Conservation (phyloP, 2,329 filamentous ascomycete genomes). For the Geosmithia flava region DNA sequence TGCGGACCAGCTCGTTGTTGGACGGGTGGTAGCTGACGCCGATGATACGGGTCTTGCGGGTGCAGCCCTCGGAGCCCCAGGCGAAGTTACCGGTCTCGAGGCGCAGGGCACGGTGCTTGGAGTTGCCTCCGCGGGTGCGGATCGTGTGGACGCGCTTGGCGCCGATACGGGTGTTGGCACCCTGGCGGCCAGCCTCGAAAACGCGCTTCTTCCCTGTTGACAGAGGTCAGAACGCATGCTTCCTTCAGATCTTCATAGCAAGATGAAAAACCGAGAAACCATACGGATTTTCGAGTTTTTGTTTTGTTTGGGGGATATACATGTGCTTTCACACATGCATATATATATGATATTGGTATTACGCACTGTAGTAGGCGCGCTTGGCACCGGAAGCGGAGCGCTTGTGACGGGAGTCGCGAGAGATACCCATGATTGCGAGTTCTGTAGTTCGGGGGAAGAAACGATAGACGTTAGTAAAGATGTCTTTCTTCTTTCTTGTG, state of each 20-base stretch:
- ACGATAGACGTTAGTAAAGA: slow-evolving; percentile 9
- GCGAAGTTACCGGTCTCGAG: slow-evolving; percentile 99
- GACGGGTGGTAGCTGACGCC: slow-evolving; percentile 97
- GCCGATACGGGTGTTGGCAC: slow-evolving; percentile 98
- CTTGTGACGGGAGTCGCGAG: slow-evolving; percentile 99
- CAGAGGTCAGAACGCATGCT: slow-evolving; percentile 62
- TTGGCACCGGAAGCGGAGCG: slow-evolving; percentile 98
- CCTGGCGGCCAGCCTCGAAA: slow-evolving; percentile 99
- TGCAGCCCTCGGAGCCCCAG: slow-evolving; percentile 95
- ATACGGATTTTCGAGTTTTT: slow-evolving; percentile 1
- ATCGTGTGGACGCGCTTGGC: slow-evolving; percentile 93
- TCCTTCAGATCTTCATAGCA: slow-evolving; percentile 6
- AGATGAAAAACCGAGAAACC: slow-evolving; percentile 4
- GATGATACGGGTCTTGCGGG: slow-evolving; percentile 99
- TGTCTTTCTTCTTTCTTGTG: neutral
- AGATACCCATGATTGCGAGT: slow-evolving; percentile 96
- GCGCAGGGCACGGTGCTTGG: slow-evolving; percentile 98
- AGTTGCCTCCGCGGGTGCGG: slow-evolving; percentile 96
- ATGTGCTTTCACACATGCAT: slow-evolving; percentile 47
- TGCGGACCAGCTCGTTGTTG: slow-evolving; percentile 99
- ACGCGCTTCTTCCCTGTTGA: slow-evolving; percentile 84
- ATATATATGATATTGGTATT: slow-evolving; percentile 1
- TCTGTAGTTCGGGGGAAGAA: slow-evolving; percentile 27
- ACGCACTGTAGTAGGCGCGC: slow-evolving; percentile 81
- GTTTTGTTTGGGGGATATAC: slow-evolving; percentile 20